Conservation (phyloP, 2,329 filamentous ascomycete genomes). For the Drechslerella coelobrocha region DNA sequence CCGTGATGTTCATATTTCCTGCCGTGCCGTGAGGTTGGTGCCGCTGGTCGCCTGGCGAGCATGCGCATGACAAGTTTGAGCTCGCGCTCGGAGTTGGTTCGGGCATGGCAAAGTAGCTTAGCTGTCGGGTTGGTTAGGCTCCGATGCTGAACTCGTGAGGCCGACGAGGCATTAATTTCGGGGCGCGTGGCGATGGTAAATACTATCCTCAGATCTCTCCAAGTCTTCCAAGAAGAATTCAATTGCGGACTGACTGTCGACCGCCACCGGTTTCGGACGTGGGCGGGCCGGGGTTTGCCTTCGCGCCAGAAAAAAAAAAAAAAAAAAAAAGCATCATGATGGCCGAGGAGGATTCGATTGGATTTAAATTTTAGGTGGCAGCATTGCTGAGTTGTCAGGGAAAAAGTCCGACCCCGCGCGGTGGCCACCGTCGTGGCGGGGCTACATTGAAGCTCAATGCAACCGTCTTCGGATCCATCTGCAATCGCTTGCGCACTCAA, state of each 20-base stretch:
- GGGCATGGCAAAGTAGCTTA: too few relatives aligned
- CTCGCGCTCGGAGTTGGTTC: too few relatives aligned
- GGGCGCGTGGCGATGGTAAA: background rate
- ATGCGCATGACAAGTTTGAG: too few relatives aligned
- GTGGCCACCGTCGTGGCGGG: background rate
- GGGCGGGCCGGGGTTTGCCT: too few relatives aligned
- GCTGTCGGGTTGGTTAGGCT: background rate
- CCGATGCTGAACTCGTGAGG: background rate
- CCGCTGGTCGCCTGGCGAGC: too few relatives aligned
- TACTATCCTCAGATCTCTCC: too few relatives aligned
- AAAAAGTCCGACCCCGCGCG: background rate
- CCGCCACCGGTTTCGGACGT: too few relatives aligned
- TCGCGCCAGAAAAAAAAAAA: too few relatives aligned
- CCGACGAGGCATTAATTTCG: background rate
- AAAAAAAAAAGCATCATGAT: background rate
- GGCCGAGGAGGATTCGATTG: background rate
- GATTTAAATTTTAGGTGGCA: background rate
- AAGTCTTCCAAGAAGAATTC: too few relatives aligned
- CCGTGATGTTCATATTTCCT: background rate
- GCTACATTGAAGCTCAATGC: background rate
- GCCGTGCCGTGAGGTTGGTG: too few relatives aligned
- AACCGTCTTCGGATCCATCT: background rate
- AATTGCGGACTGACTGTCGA: too few relatives aligned
- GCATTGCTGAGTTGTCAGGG: background rate
- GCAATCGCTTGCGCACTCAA: background rate